Base-by-base conservation (phyloP, 331 rosid genomes). In the Pyrus hybrid region DNA sequence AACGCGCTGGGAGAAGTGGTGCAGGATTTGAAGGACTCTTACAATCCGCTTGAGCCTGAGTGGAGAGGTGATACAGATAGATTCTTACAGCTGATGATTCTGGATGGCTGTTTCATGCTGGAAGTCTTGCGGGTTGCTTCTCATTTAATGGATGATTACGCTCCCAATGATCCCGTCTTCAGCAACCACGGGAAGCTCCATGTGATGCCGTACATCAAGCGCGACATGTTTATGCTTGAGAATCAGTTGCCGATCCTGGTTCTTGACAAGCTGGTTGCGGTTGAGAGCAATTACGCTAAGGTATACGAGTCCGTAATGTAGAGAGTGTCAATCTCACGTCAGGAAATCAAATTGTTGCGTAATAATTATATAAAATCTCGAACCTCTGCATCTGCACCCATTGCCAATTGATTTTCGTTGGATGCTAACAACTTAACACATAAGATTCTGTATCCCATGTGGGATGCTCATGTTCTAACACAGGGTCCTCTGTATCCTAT, bases 191-290 rank as follows among this genome's bases (percentile, higher is more conserved):
- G 90, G 20, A 82, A 60, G 33, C 57, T 88, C 1, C 56, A 86
- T 68, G 11, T 74, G 3, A 25, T 84, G 73, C 86, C 88, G 0
- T 82, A 58, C 41, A 76, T 86, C 69, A 80, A 71, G 60, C 86
- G 90, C 17, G 88, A 86, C 74, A 88, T 88, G 93, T 78, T 84
- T 45, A 82, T 86, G 88, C 87, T 88, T 29, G 90, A 88, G 81
- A 88, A 88, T 77, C 93, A 86, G 41, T 11, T 88, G 16, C 88
- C 90, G 8, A 76, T 86, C 65, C 30, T 6, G 70, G 85, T 82
- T 74, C 83, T 86, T 25, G 75, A 70, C 37, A 79, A 26, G 26
- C 75, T 86, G 61, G 30, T 82, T 29, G 63, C 53, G 23, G 45
- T 84, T 80, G 88, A 83, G 35, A 61, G 30, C 8, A 23, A 23